phyloP scores from a whole-genome alignment of 345 rosid species.

The Brassica rapa region DNA sequence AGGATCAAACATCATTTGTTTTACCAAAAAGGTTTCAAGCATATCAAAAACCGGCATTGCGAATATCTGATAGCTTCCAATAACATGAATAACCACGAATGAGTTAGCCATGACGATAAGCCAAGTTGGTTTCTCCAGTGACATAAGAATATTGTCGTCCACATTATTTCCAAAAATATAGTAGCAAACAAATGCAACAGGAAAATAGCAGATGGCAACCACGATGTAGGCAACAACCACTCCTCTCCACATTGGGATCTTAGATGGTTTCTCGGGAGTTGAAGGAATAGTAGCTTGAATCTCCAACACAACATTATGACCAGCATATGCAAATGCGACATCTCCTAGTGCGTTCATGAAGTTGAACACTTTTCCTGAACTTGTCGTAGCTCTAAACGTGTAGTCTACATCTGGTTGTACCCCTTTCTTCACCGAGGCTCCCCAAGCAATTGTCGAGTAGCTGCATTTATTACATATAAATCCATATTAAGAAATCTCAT shows the following conservation, averaged over 20 bases:
- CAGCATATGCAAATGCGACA: conserved; percentile 81
- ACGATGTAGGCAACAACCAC: conserved; percentile 66
- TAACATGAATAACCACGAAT: conserved; percentile 78
- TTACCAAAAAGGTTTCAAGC: conserved; percentile 73
- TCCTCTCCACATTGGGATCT: conserved; percentile 85
- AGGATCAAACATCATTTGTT: conserved; percentile 52
- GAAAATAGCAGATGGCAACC: conserved; percentile 78
- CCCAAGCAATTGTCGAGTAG: conserved; percentile 79
- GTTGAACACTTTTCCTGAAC: conserved; percentile 45
- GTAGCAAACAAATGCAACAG: conserved; percentile 73
- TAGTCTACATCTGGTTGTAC: conserved; percentile 56
- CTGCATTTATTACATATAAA: conserved; percentile 34
- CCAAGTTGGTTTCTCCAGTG: conserved; percentile 67
- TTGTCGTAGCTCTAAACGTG: conserved; percentile 46
- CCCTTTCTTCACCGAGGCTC: conserved; percentile 50
- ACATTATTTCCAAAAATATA: conserved; percentile 58
- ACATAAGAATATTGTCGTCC: conserved; percentile 68
- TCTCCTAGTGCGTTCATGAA: conserved; percentile 81
- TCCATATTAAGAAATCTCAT: not conserved
- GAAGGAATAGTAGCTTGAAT: conserved; percentile 94
- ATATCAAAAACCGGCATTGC: conserved; percentile 89
- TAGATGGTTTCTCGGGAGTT: conserved; percentile 77
- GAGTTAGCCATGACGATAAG: conserved; percentile 70
- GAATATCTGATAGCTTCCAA: conserved; percentile 84
- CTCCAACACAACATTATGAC: conserved; percentile 83